A percentile compares a stretch with the other conserved stretches of the same genome.
Conservation (phyloP, 768 basidiomycete genomes). For the Ramaria sp. region DNA sequence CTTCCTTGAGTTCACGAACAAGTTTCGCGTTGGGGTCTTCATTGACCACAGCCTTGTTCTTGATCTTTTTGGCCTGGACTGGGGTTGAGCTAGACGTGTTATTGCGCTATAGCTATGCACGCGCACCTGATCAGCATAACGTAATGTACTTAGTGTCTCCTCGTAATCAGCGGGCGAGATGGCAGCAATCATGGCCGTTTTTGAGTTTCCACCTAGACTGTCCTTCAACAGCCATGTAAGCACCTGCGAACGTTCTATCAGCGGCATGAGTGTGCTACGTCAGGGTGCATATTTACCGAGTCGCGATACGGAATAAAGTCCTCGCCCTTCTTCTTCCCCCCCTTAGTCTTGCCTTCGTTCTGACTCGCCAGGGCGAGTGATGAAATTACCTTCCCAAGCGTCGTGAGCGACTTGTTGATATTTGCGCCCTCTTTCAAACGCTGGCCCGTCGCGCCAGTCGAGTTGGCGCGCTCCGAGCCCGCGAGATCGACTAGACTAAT, state of each 20-base stretch:
- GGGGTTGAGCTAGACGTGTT: neutral
- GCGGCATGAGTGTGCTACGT: neutral
- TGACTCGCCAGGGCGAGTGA: slow-evolving; percentile 61
- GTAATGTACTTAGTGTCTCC: slow-evolving; percentile 90
- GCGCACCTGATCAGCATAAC: slow-evolving; percentile 82
- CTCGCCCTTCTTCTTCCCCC: slow-evolving; percentile 80
- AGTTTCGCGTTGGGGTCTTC: slow-evolving; percentile 99
- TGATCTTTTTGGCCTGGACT: slow-evolving; percentile 88
- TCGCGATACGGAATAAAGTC: slow-evolving; percentile 97
- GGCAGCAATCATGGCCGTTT: slow-evolving; percentile 99
- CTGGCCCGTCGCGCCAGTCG: slow-evolving; percentile 94
- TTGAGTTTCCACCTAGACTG: slow-evolving; percentile 92
- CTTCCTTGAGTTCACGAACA: slow-evolving; percentile 97
- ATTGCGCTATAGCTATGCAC: neutral
- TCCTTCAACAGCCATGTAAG: slow-evolving; percentile 98
- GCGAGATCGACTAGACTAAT: slow-evolving; percentile 89
- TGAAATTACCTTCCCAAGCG: slow-evolving; percentile 95
- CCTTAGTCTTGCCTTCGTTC: slow-evolving; percentile 41
- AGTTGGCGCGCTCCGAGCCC: slow-evolving; percentile 93
- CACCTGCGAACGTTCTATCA: slow-evolving; percentile 40
- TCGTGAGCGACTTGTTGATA: slow-evolving; percentile 97
- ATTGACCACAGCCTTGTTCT: slow-evolving; percentile 98
- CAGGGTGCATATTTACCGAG: slow-evolving; percentile 52
- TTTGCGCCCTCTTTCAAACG: slow-evolving; percentile 96
- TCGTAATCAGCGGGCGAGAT: slow-evolving; percentile 99